Evolutionary conservation across 192 early-diverging fungal species (phyloP).

Genomic region (Cetraspora pellucida): DNA sequence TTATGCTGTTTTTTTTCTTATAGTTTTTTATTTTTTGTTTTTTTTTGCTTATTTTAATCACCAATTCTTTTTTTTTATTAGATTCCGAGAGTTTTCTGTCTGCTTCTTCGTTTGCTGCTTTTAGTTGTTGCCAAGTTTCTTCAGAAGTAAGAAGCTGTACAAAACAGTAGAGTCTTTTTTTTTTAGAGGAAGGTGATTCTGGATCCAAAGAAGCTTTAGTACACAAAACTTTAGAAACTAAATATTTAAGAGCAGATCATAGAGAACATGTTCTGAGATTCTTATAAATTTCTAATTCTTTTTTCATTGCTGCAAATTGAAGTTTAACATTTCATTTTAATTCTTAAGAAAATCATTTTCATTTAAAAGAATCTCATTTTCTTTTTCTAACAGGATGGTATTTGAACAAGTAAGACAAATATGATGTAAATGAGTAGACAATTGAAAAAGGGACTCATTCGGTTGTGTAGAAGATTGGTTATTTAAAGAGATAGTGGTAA

Average conservation of each 20-base stretch:
- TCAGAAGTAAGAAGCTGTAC: neutral
- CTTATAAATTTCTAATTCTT: slow-evolving; percentile 3
- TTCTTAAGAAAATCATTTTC: too few relatives aligned
- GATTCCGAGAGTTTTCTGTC: neutral
- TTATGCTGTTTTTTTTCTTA: too few relatives aligned
- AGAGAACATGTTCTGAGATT: neutral
- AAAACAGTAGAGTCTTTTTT: neutral
- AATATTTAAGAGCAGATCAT: neutral
- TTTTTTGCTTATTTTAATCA: too few relatives aligned
- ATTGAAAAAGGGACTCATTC: neutral
- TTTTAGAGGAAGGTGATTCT: neutral
- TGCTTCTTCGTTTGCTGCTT: neutral
- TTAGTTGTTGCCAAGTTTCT: neutral
- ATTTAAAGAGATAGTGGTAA: neutral
- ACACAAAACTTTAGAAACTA: neutral
- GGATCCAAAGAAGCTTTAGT: neutral
- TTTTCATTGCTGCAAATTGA: neutral
- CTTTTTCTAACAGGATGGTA: too few relatives aligned
- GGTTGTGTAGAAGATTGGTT: neutral
- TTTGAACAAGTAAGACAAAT: too few relatives aligned
- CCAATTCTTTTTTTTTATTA: slow-evolving; percentile 1
- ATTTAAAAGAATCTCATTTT: too few relatives aligned
- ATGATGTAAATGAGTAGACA: too few relatives aligned
- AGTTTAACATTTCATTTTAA: neutral
- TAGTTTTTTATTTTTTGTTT: too few relatives aligned